These are phyloP conservation scores for Yamadazyma spencermartinsiae DNA, from an alignment of 1,139 yeast genomes.

Conservation along the genomic window DNA sequence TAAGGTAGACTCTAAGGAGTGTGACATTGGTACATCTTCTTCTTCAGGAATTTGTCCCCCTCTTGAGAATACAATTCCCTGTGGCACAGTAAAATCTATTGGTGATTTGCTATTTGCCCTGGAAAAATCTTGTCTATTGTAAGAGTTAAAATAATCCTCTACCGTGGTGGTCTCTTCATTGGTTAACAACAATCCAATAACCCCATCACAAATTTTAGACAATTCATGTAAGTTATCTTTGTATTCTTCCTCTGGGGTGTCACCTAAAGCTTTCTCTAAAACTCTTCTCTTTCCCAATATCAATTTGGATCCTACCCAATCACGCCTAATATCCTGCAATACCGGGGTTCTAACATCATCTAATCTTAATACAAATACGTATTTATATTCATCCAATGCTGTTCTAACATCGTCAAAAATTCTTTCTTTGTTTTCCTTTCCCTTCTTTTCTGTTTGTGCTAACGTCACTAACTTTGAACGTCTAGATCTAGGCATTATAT, in stretches of 20 bases:
- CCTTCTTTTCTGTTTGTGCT: constrained; percentile 95
- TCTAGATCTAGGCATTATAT: constrained; percentile 86
- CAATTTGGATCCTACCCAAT: constrained; percentile 89
- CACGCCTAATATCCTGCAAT: constrained; percentile 85
- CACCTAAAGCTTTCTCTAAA: constrained; percentile 88
- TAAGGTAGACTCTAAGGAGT: constrained; percentile 88
- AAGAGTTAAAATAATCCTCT: constrained; percentile 76
- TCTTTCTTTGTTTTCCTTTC: constrained; percentile 86
- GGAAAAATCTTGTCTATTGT: constrained; percentile 78
- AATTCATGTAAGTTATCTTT: constrained; percentile 77
- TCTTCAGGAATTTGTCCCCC: constrained; percentile 90
- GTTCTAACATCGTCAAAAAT: constrained; percentile 88
- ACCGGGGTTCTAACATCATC: constrained; percentile 97
- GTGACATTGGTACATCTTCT: constrained; percentile 96
- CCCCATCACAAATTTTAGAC: constrained; percentile 61
- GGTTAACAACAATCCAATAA: constrained; percentile 85
- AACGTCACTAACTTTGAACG: constrained; percentile 93
- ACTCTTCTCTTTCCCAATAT: constrained; percentile 92
- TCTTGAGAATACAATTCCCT: constrained; percentile 87
- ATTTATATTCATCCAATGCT: constrained; percentile 73
- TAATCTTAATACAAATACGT: constrained; percentile 81
- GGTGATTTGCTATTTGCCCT: constrained; percentile 89
- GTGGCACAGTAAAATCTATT: constrained; percentile 80
- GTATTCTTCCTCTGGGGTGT: constrained; percentile 84
- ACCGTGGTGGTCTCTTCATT: constrained; percentile 84